phyloP scores from a whole-genome alignment of 495 filamentous ascomycete species.

The Zalerion maritima region DNA sequence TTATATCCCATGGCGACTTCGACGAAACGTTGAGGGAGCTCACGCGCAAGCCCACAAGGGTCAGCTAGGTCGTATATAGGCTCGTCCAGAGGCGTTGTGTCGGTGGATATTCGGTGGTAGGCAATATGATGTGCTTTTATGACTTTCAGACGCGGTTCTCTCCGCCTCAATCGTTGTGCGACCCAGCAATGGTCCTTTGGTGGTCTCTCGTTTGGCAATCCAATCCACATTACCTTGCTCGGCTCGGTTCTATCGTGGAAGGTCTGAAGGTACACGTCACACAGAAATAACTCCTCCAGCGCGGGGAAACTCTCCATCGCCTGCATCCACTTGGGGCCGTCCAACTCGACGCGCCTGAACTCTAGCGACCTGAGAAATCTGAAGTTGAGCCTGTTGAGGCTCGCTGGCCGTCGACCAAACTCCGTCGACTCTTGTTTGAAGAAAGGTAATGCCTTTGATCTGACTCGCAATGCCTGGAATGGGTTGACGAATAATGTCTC shows the following conservation, averaged over 20 bases:
- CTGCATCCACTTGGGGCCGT: conserved; percentile 4
- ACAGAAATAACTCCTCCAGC: conserved; percentile 13
- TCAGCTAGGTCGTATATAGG: conserved; percentile 10
- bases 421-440: too few relatives aligned
- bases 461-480: conserved; percentile 10
- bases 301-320: conserved; percentile 7
- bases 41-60: conserved; percentile 9
- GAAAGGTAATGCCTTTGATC: conserved; percentile 9
- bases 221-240: conserved; percentile 13
- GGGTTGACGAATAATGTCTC: conserved; percentile 8
- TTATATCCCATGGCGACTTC: conserved; percentile 11
- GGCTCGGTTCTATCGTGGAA: conserved; percentile 5
- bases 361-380: conserved; percentile 13
- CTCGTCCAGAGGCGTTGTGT: conserved; percentile 1
- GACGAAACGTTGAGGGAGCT: conserved; percentile 12
- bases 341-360: conserved; percentile 12
- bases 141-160: conserved; percentile 7
- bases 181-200: conserved; percentile 9
- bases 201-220: conserved; percentile 11
- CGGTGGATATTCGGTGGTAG: conserved; percentile 9
- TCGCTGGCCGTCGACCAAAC: too few relatives aligned
- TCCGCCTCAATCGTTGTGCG: conserved; percentile 10
- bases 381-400: conserved; percentile 7
- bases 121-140: conserved; percentile 11
- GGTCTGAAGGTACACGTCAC: conserved; percentile 13